Percentiles rank a stretch among this genome's conserved stretches.
Conservation (phyloP, 441 rosid species). For the Iberis amara region DNA sequence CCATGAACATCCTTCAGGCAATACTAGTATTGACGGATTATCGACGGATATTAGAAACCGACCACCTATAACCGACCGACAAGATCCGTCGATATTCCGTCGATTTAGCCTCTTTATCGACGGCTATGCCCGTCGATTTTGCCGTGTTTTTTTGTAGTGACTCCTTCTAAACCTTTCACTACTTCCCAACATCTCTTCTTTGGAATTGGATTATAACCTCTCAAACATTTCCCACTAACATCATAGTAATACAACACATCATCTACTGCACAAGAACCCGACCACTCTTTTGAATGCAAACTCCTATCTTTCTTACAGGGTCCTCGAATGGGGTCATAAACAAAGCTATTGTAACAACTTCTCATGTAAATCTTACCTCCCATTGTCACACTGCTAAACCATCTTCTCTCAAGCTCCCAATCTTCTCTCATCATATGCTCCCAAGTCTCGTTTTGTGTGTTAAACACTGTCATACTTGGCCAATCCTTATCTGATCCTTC, state of each 20-base stretch:
- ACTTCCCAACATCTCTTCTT: conserved; percentile 22
- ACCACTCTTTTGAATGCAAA: conserved; percentile 29
- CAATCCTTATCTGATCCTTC: conserved; percentile 21
- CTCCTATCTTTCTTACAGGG: conserved; percentile 12
- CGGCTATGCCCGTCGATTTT: no score
- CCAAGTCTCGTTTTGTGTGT: conserved; percentile 14
- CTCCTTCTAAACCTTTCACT: conserved; percentile 21
- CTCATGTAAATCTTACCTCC: conserved; percentile 30
- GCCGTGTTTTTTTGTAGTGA: no score
- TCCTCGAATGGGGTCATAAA: conserved; percentile 4
- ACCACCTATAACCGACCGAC: no score
- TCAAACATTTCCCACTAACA: conserved; percentile 19
- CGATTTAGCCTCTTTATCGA: no score
- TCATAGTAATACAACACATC: conserved; percentile 28
- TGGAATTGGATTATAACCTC: conserved; percentile 26
- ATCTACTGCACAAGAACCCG: conserved; percentile 18
- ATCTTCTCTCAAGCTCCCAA: conserved; percentile 24
- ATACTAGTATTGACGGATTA: no score
- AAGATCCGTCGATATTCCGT: no score
- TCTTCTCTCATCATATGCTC: conserved; percentile 8
- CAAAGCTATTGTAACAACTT: conserved; percentile 22
- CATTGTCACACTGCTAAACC: conserved; percentile 25
- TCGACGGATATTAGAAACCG: no score
- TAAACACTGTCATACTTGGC: conserved; percentile 22
- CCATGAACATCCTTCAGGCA: background rate